Evolutionary conservation across 768 basidiomycete species (phyloP), one percentile per base, ranked within the genome.

Genomic region (Melanogaster broomeanus): DNA sequence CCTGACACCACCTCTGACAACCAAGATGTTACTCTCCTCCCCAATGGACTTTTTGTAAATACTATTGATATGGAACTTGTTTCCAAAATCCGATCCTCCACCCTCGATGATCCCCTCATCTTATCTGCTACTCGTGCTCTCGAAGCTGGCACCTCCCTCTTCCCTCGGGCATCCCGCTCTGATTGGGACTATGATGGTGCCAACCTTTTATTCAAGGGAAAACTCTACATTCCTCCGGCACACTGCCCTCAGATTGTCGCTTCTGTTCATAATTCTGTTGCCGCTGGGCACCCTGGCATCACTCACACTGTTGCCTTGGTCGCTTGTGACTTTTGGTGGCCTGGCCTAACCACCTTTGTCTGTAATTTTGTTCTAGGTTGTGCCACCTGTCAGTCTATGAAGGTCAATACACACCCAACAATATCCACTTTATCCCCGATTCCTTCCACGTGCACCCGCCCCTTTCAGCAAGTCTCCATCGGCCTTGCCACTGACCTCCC

Each of bases 311-410:
- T 2, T 48, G 46, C 6, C 53, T 40, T 12, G 21, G 37, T 12
- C 41, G 15, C 13, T 22, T 55, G 0, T 45, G 48, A 49, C 52
- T 43, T 12, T 2, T 55, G 48, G 48, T 54, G 53, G 48, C 48
- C 38, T 0, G 30, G 42, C 1, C 39, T 52, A 3, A n/a, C 42
- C 4, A 8, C 18, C 11, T 51, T 43, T 21, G 25, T 51, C n/a
- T 3, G 8, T 0, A 18, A 38, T 3, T 48, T 42, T 8, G 19
- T 53, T 2, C 13, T 24, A 0, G 46, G 52, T 2, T 53, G 46
- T 24, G 11, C 27, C 2, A 0, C 3, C n/a, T n/a, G n/a, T n/a
- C n/a, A n/a, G n/a, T n/a, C n/a, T n/a, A n/a, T n/a, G n/a, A n/a
- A n/a, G n/a, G 1, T 53, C 39, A 3, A 42, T 21, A 49, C 40